A percentile compares a stretch with the other conserved stretches of the same genome.
Evolutionary conservation across 495 filamentous ascomycete genomes (phyloP).

Genomic region (Penicillium pancosmium): DNA sequence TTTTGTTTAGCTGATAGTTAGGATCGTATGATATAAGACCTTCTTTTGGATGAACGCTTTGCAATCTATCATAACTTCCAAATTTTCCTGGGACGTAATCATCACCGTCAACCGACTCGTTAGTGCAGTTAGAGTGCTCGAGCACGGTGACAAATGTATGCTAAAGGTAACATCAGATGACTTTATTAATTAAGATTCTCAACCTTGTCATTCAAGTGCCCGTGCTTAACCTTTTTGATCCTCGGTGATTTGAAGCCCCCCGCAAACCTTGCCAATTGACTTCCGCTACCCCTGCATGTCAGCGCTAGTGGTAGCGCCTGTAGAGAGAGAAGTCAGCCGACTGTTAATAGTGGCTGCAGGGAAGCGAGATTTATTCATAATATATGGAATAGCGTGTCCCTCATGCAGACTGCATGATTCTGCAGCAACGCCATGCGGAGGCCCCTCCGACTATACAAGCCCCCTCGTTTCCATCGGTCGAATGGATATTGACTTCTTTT

Average conservation of each 20-base stretch:
- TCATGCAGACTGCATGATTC: not conserved
- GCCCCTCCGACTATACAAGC: conserved; percentile 22
- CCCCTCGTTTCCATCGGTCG: not conserved
- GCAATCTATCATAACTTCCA: no score
- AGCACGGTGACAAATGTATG: no score
- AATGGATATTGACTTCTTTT: not conserved
- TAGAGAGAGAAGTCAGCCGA: not conserved
- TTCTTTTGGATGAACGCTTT: not conserved
- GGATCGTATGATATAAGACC: not conserved
- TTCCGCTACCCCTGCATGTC: not conserved
- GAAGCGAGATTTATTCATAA: conserved; percentile 1
- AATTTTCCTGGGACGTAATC: no score
- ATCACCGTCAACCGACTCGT: no score
- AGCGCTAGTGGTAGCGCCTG: conserved; percentile 3
- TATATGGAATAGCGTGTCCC: not conserved
- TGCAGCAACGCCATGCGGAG: conserved; percentile 22
- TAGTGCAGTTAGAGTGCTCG: no score
- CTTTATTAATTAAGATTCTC: no score
- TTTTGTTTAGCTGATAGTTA: not conserved
- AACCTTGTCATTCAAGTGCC: not conserved
- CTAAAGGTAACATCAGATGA: no score
- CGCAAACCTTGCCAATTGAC: not conserved
- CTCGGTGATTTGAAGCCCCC: not conserved
- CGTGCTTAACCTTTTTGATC: not conserved
- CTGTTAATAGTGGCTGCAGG: not conserved